Percentiles rank a stretch among this genome's conserved stretches.
Conservation (phyloP, 1,139 yeast genomes). For the Suhomyces coccinellae region DNA sequence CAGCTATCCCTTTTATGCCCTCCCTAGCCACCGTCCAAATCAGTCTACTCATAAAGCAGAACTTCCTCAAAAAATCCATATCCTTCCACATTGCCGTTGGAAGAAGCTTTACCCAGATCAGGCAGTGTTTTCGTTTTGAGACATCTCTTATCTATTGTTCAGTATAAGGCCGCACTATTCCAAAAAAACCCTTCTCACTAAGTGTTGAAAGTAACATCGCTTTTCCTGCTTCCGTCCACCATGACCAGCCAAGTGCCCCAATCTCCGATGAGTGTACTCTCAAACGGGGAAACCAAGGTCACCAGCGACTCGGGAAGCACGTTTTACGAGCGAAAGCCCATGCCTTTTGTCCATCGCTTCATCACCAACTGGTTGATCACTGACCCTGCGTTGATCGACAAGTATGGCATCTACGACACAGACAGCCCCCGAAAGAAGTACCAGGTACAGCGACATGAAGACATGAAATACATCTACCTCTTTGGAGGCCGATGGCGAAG, state of each 20-base stretch:
- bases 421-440: slow-evolving; percentile 25
- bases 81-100: too few species aligned
- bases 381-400: slow-evolving; percentile 33
- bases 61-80: too few species aligned
- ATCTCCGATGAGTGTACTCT: slow-evolving; percentile 9
- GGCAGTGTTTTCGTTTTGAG: too few species aligned
- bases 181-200: too few species aligned
- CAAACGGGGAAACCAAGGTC: slow-evolving; percentile 8
- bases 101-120: too few species aligned
- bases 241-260: not conserved
- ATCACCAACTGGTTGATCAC: slow-evolving; percentile 47
- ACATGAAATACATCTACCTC: slow-evolving; percentile 45
- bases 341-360: slow-evolving; percentile 21
- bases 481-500: slow-evolving; percentile 66
- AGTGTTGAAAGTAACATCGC: too few species aligned
- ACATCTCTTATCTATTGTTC: too few species aligned
- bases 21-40: too few species aligned
- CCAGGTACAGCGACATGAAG: slow-evolving; percentile 35
- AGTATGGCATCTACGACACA: slow-evolving; percentile 4
- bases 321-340: slow-evolving; percentile 1
- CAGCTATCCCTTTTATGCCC: too few species aligned
- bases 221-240: not conserved
- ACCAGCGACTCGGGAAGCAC: slow-evolving; percentile 7
- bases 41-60: too few species aligned
- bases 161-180: too few species aligned